Evolutionary conservation across 192 early-diverging fungal species (phyloP), one percentile per base, ranked within the genome.

Genomic region (Dissophora globulifera): DNA sequence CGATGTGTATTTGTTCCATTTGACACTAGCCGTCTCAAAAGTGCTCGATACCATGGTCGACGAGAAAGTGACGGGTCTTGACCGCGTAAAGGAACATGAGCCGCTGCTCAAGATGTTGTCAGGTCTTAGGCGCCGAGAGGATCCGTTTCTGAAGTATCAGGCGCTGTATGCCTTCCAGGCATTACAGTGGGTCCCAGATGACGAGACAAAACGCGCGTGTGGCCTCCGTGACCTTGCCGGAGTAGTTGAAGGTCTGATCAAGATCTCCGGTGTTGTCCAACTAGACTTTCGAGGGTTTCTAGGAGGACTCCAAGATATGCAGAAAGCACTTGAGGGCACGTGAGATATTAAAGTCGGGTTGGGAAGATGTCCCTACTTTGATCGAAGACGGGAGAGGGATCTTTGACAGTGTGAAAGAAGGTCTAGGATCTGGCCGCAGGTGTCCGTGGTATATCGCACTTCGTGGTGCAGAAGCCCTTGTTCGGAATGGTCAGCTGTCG

Each of bases 1-100:
- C 0, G 1, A 33, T 3, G 54, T 26, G 19, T 25, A 40, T 10
- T 27, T 35, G 2, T 25, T 40, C 22, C 33, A 56, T 2, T 16
- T 56, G 7, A 11, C 38, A 5, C 4, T 56, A 4, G 54, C 54
- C 16, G 33, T 56, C 12, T 38, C 54, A 9, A 33, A 38, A 3
- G 33, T 56, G 4, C 20, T 56, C 15, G 54, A 41, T 56, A 27
- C 40, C n/a, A 55, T 55, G 53, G 53, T n/a, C 5, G 19, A 55
- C 3, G 17, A 55, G 6, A 31, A 40, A 1, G 53, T 55, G 19
- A 15, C 20, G 19, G 20, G 20, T 40, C 30, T 55, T n/a, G 53
- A 55, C n/a, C 53, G 53, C 20, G 19, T 38, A 7, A 10, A 27
- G 3, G 19, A 40, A n/a, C 53, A 55, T 22, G 53, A 55, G 10